phyloP scores from a whole-genome alignment of 164 flowering plant genomes.

The Houttuynia cordata region DNA sequence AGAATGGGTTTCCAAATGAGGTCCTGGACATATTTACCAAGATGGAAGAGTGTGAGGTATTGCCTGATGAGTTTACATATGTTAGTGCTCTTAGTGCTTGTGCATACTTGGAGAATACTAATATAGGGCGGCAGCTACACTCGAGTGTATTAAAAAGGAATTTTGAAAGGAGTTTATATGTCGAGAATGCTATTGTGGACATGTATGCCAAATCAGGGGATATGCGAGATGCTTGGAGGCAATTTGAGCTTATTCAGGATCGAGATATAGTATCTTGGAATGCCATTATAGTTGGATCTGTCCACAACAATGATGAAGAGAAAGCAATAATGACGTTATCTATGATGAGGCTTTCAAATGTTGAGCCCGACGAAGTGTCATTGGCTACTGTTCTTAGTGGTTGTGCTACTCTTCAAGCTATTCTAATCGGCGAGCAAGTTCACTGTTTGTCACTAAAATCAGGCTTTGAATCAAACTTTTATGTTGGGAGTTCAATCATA shows the following conservation, averaged over 20 bases:
- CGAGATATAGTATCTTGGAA: slow-evolving; percentile 84
- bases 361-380: slow-evolving; percentile 68
- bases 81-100: slow-evolving; percentile 71
- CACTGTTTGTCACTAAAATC: slow-evolving; percentile 52
- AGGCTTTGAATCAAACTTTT: slow-evolving; percentile 55
- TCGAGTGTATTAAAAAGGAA: slow-evolving; percentile 52
- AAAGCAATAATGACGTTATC: slow-evolving; percentile 54
- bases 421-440: slow-evolving; percentile 40
- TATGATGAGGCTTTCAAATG: slow-evolving; percentile 39
- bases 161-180: slow-evolving; percentile 43
- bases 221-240: slow-evolving; percentile 48
- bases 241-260: slow-evolving; percentile 45
- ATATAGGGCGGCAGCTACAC: slow-evolving; percentile 65
- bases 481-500: slow-evolving; percentile 71
- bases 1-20: slow-evolving; percentile 40
- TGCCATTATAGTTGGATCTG: slow-evolving; percentile 80
- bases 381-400: slow-evolving; percentile 71
- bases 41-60: slow-evolving; percentile 39
- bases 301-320: slow-evolving; percentile 47
- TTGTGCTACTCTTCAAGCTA: slow-evolving; percentile 51
- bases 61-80: slow-evolving; percentile 70
- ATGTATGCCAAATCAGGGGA: slow-evolving; percentile 85
- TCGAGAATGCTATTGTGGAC: slow-evolving; percentile 76
- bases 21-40: slow-evolving; percentile 39
- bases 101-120: slow-evolving; percentile 36